phyloP scores from a whole-genome alignment of 1,284 basidiomycete species.

The Ceratobasidium sp. region DNA sequence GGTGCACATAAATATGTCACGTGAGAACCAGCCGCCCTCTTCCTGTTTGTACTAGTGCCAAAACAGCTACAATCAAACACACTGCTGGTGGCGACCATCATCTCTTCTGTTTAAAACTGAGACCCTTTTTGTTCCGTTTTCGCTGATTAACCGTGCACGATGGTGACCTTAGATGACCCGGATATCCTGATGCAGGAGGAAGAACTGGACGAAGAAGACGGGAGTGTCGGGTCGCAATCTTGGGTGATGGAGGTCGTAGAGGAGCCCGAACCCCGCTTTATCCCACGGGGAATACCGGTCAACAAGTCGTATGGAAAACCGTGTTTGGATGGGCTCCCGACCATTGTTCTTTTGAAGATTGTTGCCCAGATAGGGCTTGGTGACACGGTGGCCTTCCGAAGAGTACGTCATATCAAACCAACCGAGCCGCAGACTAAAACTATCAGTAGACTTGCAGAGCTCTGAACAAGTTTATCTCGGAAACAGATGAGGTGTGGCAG shows the following conservation, averaged over 20 bases:
- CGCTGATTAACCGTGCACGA: conserved; percentile 4
- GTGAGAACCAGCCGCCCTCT: too few species aligned
- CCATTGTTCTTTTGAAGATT: neutral
- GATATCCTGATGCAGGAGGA: neutral
- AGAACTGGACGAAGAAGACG: neutral
- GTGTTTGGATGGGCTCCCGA: conserved; percentile 18
- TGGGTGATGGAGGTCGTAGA: neutral
- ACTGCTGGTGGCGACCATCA: conserved; percentile 24
- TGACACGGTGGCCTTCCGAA: conserved; percentile 2
- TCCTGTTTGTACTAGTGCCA: conserved; percentile 8
- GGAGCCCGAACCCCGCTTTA: neutral
- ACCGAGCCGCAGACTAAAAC: neutral
- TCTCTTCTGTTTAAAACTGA: conserved; percentile 10
- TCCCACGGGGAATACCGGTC: neutral
- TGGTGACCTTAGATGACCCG: conserved; percentile 2
- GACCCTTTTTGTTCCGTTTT: neutral
- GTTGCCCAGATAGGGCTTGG: neutral
- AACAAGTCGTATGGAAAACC: conserved; percentile 22
- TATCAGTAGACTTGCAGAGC: conserved; percentile 17
- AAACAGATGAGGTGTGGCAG: neutral
- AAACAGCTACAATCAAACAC: conserved; percentile 18
- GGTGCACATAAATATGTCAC: too few species aligned
- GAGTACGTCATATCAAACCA: conserved; percentile 11
- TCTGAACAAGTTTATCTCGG: neutral
- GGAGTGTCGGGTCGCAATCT: neutral